A percentile compares a stretch with the other conserved stretches of the same genome.
Conservation (phyloP, 805 yeast species). For the Yarrowia porcina region DNA sequence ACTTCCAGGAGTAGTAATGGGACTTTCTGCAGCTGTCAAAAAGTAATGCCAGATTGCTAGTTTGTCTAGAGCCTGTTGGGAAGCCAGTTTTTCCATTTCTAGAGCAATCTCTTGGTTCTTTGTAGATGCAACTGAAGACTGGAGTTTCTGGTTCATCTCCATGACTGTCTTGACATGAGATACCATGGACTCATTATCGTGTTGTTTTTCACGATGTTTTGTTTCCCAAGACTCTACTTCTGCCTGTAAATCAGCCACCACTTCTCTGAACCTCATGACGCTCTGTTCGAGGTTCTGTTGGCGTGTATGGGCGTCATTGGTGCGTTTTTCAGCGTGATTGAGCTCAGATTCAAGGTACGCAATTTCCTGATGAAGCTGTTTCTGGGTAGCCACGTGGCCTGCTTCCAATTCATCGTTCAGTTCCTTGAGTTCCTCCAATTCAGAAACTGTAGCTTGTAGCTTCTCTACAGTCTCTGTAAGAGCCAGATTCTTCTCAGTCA, state of each 20-base stretch:
- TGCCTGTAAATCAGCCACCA: conserved; percentile 34
- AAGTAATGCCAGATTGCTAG: conserved; percentile 33
- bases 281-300: conserved; percentile 42
- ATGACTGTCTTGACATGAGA: conserved; percentile 28
- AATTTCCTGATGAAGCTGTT: conserved; percentile 44
- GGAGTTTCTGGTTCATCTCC: conserved; percentile 32
- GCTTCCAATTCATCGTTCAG: conserved; percentile 53
- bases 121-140: conserved; percentile 27
- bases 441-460: conserved; percentile 46
- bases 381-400: conserved; percentile 44
- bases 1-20: conserved; percentile 1
- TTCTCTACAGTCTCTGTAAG: conserved; percentile 40
- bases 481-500: conserved; percentile 42
- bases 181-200: conserved; percentile 27
- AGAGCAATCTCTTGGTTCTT: conserved; percentile 32
- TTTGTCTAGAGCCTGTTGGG: conserved; percentile 33
- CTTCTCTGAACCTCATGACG: conserved; percentile 33
- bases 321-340: conserved; percentile 28
- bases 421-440: conserved; percentile 52
- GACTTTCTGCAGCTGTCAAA: conserved; percentile 28
- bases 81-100: conserved; percentile 32
- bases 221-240: conserved; percentile 32
- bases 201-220: conserved; percentile 24
- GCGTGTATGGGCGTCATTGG: conserved; percentile 33
- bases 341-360: conserved; percentile 30